Conservation (phyloP, 495 filamentous ascomycete genomes). For the Penicillium cinerascens region DNA sequence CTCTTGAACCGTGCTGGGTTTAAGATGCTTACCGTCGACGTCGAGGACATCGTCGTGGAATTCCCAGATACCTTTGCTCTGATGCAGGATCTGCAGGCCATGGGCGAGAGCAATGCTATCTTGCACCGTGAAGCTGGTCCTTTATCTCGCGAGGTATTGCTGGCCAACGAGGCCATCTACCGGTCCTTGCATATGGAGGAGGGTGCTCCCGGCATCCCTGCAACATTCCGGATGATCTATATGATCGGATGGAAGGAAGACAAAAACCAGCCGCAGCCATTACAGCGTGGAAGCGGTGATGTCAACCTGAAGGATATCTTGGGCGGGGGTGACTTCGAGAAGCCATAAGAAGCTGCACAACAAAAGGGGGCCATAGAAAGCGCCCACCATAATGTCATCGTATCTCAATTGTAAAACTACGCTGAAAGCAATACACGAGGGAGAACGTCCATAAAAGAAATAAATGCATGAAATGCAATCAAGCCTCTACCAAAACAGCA, state of each 20-base stretch:
- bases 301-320: slow-evolving; percentile 79
- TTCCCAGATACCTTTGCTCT: slow-evolving; percentile 90
- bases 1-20: slow-evolving; percentile 85
- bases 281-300: slow-evolving; percentile 78
- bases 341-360: slow-evolving; percentile 21
- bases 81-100: slow-evolving; percentile 89
- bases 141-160: slow-evolving; percentile 75
- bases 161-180: slow-evolving; percentile 90
- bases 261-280: slow-evolving; percentile 68
- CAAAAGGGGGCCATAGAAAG: background rate
- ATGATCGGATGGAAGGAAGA: slow-evolving; percentile 99
- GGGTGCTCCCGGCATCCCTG: slow-evolving; percentile 68
- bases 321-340: slow-evolving; percentile 53
- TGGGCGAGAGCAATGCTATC: slow-evolving; percentile 90
- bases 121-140: slow-evolving; percentile 72
- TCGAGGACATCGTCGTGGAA: slow-evolving; percentile 94
- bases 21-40: slow-evolving; percentile 92
- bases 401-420: slow-evolving; percentile 33
- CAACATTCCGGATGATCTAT: slow-evolving; percentile 89
- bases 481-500: slow-evolving; percentile 25
- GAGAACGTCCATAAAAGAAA: slow-evolving; percentile 12
- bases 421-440: slow-evolving; percentile 21
- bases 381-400: slow-evolving; percentile 20
- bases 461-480: slow-evolving; percentile 27
- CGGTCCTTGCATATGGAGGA: slow-evolving; percentile 70